Evolutionary conservation across 768 basidiomycete species (phyloP).

Genomic region (Boletus pseudopeckii): DNA sequence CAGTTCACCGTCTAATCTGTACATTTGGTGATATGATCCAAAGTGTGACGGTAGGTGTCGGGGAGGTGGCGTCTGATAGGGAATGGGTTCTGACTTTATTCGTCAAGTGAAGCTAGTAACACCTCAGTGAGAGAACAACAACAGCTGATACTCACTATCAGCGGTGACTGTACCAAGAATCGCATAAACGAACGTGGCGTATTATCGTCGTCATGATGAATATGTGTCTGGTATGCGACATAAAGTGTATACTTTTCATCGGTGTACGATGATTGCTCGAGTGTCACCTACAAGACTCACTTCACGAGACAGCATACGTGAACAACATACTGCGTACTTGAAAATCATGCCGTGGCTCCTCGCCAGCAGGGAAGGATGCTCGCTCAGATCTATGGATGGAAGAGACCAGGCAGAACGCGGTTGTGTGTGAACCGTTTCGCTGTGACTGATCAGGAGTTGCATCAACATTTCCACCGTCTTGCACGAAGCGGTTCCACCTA

Average conservation of each 20-base stretch:
- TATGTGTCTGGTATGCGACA: constrained; percentile 68
- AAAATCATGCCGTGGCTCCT: constrained; percentile 48
- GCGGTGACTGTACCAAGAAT: constrained; percentile 79
- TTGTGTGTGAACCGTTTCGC: constrained; percentile 6
- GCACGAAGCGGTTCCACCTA: constrained; percentile 74
- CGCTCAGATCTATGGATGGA: constrained; percentile 59
- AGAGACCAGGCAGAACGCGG: constrained; percentile 40
- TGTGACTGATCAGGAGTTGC: constrained; percentile 8
- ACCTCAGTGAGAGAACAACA: background rate
- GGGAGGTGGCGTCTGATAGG: constrained; percentile 48
- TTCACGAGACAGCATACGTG: background rate
- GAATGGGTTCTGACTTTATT: constrained; percentile 55
- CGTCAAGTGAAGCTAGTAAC: constrained; percentile 2
- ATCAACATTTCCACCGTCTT: constrained; percentile 39
- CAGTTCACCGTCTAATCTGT: constrained; percentile 75
- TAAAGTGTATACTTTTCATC: constrained; percentile 80
- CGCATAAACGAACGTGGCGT: constrained; percentile 52
- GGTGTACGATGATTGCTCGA: constrained; percentile 76
- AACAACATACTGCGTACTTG: constrained; percentile 41
- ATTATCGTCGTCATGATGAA: constrained; percentile 68
- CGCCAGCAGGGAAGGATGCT: constrained; percentile 26
- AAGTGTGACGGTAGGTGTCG: constrained; percentile 67
- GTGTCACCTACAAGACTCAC: constrained; percentile 47
- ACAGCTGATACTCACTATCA: constrained; percentile 48
- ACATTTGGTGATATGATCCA: constrained; percentile 92